Conservation (phyloP, 164 flowering plant species). For the Vitis labrusca region DNA sequence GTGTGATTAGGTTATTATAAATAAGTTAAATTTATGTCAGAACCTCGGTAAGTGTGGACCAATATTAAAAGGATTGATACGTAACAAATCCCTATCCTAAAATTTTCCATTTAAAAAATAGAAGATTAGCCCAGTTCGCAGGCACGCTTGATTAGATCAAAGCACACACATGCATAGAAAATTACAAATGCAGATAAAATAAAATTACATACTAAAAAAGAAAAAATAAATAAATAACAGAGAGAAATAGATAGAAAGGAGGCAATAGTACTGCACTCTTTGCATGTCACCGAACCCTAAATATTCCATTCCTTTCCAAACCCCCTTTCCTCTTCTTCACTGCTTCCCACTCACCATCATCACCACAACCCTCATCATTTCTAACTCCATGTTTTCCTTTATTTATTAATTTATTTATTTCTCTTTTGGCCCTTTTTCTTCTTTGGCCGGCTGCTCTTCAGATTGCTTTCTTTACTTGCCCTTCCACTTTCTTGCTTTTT, state of each 20-base stretch:
- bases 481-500: slow-evolving; percentile 18
- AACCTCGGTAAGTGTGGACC: no score
- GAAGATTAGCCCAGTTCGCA: neutral
- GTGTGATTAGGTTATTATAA: no score
- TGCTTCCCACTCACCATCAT: slow-evolving; percentile 40
- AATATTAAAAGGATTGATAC: no score
- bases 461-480: slow-evolving; percentile 14
- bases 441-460: slow-evolving; percentile 10
- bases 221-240: neutral
- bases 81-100: no score
- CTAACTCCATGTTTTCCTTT: slow-evolving; percentile 19
- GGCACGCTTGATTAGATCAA: slow-evolving; percentile 16
- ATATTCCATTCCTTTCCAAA: slow-evolving; percentile 39
- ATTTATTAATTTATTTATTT: slow-evolving; percentile 1
- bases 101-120: no score
- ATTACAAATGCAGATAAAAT: no score
- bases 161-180: slow-evolving; percentile 7
- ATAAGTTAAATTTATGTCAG: no score
- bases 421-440: neutral
- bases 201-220: no score
- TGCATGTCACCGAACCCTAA: slow-evolving; percentile 62
- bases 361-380: slow-evolving; percentile 38
- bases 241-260: neutral
- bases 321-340: slow-evolving; percentile 18
- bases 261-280: slow-evolving; percentile 9